Conservation (phyloP, 805 yeast species). For the Nakazawaea ishiwadae region DNA sequence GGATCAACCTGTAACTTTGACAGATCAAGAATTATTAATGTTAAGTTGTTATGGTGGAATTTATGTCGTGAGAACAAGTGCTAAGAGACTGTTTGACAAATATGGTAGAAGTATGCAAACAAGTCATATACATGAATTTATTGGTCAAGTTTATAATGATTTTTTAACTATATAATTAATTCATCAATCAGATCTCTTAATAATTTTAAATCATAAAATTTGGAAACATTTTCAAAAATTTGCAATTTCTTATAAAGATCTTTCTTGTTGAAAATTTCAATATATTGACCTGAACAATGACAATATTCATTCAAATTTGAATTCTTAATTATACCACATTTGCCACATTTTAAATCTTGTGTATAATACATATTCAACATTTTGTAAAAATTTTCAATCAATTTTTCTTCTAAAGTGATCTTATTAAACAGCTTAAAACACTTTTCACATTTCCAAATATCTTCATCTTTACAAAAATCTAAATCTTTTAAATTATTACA, state of each 20-base stretch:
- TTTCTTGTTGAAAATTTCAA: conserved; percentile 42
- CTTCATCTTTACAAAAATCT: conserved; percentile 75
- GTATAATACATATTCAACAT: conserved; percentile 54
- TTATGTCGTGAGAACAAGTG: conserved; percentile 59
- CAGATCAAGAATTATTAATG: conserved; percentile 27
- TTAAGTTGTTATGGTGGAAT: conserved; percentile 73
- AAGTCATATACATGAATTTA: conserved; percentile 65
- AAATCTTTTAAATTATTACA: conserved; percentile 74
- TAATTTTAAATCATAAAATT: conserved; percentile 54
- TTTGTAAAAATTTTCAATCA: conserved; percentile 60
- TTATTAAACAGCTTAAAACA: conserved; percentile 65
- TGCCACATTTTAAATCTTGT: conserved; percentile 80
- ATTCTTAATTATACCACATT: conserved; percentile 65
- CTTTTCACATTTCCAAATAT: conserved; percentile 57
- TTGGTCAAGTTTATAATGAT: conserved; percentile 31
- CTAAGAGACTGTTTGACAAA: conserved; percentile 56
- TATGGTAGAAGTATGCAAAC: conserved; percentile 83
- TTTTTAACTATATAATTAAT: neutral
- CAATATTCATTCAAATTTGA: conserved; percentile 73
- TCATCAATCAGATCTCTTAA: conserved; percentile 33
- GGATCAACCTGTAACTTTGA: conserved; percentile 36
- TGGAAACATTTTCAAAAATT: conserved; percentile 56
- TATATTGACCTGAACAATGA: conserved; percentile 86
- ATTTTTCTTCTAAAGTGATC: conserved; percentile 70
- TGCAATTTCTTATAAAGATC: conserved; percentile 40